A percentile compares a stretch with the other conserved stretches of the same genome.
These are phyloP conservation scores for Phytophthora parvispora DNA, from an alignment of 352 stramenopile genomes.

Conservation along the genomic window DNA sequence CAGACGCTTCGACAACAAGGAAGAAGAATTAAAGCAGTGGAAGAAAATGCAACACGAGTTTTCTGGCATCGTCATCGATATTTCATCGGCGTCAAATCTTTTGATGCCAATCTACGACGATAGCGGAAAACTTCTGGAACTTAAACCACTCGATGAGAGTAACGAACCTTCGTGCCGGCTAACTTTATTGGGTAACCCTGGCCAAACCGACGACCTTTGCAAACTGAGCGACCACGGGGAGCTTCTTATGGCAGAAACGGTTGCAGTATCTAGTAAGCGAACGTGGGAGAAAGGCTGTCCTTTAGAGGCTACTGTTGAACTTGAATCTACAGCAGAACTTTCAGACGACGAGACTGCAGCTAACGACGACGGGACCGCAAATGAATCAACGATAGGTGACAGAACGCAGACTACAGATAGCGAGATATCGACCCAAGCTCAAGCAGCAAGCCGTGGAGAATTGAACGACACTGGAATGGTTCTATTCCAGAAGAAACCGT, in stretches of 20 bases:
- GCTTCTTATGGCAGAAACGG: slow-evolving; percentile 25
- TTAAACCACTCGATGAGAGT: slow-evolving; percentile 20
- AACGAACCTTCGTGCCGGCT: slow-evolving; percentile 48
- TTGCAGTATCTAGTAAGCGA: slow-evolving; percentile 12
- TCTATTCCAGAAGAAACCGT: slow-evolving; percentile 35
- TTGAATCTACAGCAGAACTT: neutral
- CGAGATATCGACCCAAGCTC: neutral
- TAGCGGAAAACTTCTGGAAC: neutral
- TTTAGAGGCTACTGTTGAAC: slow-evolving; percentile 21
- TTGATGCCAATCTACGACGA: slow-evolving; percentile 21
- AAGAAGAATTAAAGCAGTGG: slow-evolving; percentile 34
- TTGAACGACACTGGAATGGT: neutral
- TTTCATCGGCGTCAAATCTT: slow-evolving; percentile 59
- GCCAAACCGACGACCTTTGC: neutral
- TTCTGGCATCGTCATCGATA: slow-evolving; percentile 50
- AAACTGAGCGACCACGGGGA: slow-evolving; percentile 32
- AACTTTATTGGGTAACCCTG: slow-evolving; percentile 55
- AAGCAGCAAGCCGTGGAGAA: neutral
- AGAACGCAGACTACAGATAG: neutral
- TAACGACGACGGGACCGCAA: neutral
- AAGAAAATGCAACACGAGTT: slow-evolving; percentile 45
- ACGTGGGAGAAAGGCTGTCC: slow-evolving; percentile 20
- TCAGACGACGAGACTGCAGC: neutral
- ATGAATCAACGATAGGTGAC: neutral
- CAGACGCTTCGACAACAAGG: slow-evolving; percentile 29